Percentiles rank a stretch among this genome's conserved stretches.
phyloP scores from a whole-genome alignment of 176 grass and related monocot genomes.

The Zea luxurians region DNA sequence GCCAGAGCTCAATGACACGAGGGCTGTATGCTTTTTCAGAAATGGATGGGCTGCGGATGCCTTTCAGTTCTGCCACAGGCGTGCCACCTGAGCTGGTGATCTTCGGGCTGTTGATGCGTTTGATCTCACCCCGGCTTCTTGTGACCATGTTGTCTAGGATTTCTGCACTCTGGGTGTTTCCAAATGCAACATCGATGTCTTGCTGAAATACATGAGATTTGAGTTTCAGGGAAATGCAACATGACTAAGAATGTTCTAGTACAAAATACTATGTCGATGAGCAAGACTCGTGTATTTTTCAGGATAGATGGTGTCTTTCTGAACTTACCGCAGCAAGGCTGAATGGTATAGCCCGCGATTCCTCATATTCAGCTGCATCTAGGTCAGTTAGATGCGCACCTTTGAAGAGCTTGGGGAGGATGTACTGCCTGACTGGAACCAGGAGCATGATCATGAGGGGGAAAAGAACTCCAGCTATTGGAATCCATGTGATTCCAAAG shows the following conservation, averaged over 20 bases:
- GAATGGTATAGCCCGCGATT: slow-evolving; percentile 84
- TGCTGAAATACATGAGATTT: slow-evolving; percentile 37
- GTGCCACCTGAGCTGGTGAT: slow-evolving; percentile 87
- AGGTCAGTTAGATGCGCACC: slow-evolving; percentile 88
- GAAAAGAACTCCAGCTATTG: slow-evolving; percentile 93
- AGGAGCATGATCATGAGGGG: slow-evolving; percentile 99
- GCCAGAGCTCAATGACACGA: slow-evolving; percentile 56
- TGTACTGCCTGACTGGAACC: slow-evolving; percentile 86
- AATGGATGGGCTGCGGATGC: slow-evolving; percentile 64
- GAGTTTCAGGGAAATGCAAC: slow-evolving; percentile 21
- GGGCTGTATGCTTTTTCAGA: slow-evolving; percentile 85
- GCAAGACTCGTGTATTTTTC: background rate
- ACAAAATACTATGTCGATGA: background rate
- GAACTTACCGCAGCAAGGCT: slow-evolving; percentile 56
- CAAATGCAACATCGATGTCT: slow-evolving; percentile 56
- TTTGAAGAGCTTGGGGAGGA: slow-evolving; percentile 98
- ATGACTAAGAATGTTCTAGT: background rate
- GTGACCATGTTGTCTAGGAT: slow-evolving; percentile 87
- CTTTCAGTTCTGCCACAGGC: slow-evolving; percentile 66
- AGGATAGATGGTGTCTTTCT: slow-evolving; percentile 10
- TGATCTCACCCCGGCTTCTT: slow-evolving; percentile 90
- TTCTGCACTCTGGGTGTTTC: slow-evolving; percentile 59
- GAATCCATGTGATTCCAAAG: slow-evolving; percentile 99
- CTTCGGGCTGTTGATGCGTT: slow-evolving; percentile 87
- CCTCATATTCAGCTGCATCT: slow-evolving; percentile 89